phyloP scores from a whole-genome alignment of 2,329 filamentous ascomycete species.

The Colletotrichum tropicicola region DNA sequence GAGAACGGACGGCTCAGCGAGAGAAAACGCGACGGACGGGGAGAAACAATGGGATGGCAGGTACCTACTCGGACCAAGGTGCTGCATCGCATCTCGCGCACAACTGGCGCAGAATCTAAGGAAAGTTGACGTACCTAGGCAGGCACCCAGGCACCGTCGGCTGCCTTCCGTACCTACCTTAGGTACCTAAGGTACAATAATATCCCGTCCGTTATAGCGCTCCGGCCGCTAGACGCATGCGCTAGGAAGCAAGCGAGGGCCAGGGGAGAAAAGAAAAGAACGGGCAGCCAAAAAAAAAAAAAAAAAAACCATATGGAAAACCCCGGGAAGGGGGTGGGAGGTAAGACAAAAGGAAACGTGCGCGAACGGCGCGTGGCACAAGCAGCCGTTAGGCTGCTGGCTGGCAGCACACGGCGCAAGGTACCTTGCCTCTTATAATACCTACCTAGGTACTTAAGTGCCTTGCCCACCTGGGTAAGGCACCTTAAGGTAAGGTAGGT shows the following conservation, averaged over 20 bases:
- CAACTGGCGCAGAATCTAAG: no score
- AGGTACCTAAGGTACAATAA: not conserved
- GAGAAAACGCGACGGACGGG: slow-evolving; percentile 4
- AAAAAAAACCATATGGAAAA: no score
- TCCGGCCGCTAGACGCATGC: slow-evolving; percentile 3
- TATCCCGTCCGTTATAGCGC: not conserved
- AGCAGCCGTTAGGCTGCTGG: no score
- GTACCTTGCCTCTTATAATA: no score
- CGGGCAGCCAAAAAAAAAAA: not conserved
- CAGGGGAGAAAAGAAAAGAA: not conserved
- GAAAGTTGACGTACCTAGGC: no score
- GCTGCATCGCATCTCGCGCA: not conserved
- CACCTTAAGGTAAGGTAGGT: no score
- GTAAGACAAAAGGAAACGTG: not conserved
- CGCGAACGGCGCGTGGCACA: slow-evolving; percentile 18
- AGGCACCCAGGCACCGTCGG: not conserved
- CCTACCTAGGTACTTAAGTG: no score
- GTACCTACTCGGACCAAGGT: no score
- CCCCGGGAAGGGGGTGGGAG: not conserved
- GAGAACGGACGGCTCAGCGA: slow-evolving; percentile 1
- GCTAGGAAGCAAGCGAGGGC: slow-evolving; percentile 23
- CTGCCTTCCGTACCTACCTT: not conserved
- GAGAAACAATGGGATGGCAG: slow-evolving; percentile 11
- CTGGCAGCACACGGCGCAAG: no score
- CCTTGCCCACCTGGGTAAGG: no score